Evolutionary conservation across 345 rosid species (phyloP).

Genomic region (Gossypium arboreum): DNA sequence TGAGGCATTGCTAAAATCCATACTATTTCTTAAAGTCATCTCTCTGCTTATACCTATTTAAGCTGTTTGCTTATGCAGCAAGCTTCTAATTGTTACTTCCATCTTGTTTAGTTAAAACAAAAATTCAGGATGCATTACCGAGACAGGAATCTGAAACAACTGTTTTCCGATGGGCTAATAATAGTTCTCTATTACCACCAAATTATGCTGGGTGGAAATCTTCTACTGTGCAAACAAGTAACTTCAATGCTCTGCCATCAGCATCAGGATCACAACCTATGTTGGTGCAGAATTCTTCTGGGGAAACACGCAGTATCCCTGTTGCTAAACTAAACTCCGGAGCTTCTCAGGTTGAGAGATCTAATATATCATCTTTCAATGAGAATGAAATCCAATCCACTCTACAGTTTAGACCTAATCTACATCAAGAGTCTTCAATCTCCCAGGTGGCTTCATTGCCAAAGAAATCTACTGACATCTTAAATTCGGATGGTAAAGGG

Average conservation of each 20-base stretch:
- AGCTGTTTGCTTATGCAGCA: slow-evolving; percentile 12
- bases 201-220: slow-evolving; percentile 30
- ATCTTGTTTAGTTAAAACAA: slow-evolving; percentile 32
- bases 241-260: slow-evolving; percentile 29
- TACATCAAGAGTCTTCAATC: slow-evolving; percentile 26
- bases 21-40: not conserved
- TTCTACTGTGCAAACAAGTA: slow-evolving; percentile 31
- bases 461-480: slow-evolving; percentile 36
- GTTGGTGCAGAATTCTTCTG: slow-evolving; percentile 25
- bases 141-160: slow-evolving; percentile 36
- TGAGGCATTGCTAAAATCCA: slow-evolving; percentile 26
- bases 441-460: slow-evolving; percentile 26
- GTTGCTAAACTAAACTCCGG: slow-evolving; percentile 26
- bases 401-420: slow-evolving; percentile 35
- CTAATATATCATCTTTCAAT: slow-evolving; percentile 19
- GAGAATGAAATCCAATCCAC: slow-evolving; percentile 31
- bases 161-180: slow-evolving; percentile 35
- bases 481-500: slow-evolving; percentile 29
- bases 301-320: slow-evolving; percentile 26
- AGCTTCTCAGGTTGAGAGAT: slow-evolving; percentile 33
- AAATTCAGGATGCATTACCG: slow-evolving; percentile 29
- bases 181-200: slow-evolving; percentile 20
- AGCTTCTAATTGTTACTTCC: slow-evolving; percentile 20
- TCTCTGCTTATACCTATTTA: not conserved
- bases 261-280: slow-evolving; percentile 28